Evolutionary conservation across 2,329 filamentous ascomycete species (phyloP).

Genomic region (Penicillium occitanis): DNA sequence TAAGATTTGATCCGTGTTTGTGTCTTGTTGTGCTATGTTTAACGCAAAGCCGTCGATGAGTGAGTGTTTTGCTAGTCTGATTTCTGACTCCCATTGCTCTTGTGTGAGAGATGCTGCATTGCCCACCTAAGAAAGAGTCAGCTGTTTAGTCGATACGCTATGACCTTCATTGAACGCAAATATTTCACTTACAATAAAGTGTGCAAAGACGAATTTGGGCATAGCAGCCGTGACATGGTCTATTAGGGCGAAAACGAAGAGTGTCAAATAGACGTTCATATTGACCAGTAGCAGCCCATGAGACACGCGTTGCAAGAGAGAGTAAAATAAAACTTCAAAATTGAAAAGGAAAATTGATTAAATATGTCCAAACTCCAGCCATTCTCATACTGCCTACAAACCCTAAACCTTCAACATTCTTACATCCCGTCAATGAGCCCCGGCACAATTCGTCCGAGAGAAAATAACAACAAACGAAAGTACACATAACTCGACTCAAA

Average conservation of each 20-base stretch:
- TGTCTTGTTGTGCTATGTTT: constrained; percentile 36
- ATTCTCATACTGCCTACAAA: neutral
- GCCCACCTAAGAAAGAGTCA: constrained; percentile 28
- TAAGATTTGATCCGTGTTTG: constrained; percentile 26
- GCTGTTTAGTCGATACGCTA: neutral
- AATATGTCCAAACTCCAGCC: neutral
- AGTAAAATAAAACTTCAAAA: neutral
- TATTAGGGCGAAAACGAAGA: constrained; percentile 14
- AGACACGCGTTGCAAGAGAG: neutral
- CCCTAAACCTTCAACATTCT: constrained; percentile 5
- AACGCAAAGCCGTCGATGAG: constrained; percentile 46
- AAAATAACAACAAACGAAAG: neutral
- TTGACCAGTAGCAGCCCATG: neutral
- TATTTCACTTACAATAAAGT: constrained; percentile 29
- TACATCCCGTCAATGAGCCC: neutral
- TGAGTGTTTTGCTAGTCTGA: constrained; percentile 36
- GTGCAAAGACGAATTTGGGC: constrained; percentile 29
- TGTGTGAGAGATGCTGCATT: constrained; percentile 24
- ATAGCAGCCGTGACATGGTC: constrained; percentile 7
- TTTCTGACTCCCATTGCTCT: constrained; percentile 29
- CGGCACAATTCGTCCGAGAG: no score
- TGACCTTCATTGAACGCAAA: neutral
- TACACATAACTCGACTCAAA: neutral
- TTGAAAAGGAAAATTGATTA: neutral
- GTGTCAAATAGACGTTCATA: constrained; percentile 19